A percentile compares a stretch with the other conserved stretches of the same genome.
Conservation (phyloP, 2,329 filamentous ascomycete species). For the Alternaria tenuissima region DNA sequence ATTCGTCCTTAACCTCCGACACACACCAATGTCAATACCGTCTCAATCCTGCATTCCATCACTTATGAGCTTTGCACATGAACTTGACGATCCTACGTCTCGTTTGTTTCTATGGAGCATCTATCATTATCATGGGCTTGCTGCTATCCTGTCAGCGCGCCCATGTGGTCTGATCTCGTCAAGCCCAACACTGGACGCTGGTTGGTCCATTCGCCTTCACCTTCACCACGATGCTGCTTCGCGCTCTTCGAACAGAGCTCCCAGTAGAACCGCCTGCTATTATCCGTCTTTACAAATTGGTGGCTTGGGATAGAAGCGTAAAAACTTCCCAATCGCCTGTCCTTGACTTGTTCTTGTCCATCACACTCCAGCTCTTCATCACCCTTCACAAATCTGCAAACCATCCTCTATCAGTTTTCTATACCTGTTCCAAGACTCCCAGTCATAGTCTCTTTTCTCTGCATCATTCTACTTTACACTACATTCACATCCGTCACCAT, state of each 20-base stretch:
- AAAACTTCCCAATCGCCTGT: not conserved
- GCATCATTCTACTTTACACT: not conserved
- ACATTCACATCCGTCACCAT: slow-evolving; percentile 3
- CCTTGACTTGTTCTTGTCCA: slow-evolving; percentile 2
- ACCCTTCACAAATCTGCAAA: not conserved
- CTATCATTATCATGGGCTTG: not conserved
- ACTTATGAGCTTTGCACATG: not conserved
- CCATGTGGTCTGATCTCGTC: not conserved
- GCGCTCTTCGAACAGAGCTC: slow-evolving; percentile 9
- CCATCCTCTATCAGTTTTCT: not conserved
- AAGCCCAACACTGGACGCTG: not conserved
- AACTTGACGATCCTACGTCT: not conserved
- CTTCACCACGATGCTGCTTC: slow-evolving; percentile 20
- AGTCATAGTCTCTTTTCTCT: not conserved
- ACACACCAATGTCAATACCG: not conserved
- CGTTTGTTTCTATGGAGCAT: not conserved
- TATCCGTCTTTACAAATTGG: slow-evolving; percentile 7
- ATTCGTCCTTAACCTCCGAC: not conserved
- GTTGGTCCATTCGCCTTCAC: slow-evolving; percentile 18
- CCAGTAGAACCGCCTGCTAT: slow-evolving; percentile 15
- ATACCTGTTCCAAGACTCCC: slow-evolving; percentile 1
- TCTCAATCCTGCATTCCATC: not conserved
- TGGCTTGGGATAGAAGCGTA: not conserved
- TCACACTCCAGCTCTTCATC: slow-evolving; percentile 1
- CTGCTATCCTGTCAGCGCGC: not conserved